Evolutionary conservation across 2,329 filamentous ascomycete genomes (phyloP).

Genomic region (Xylaria sp.): DNA sequence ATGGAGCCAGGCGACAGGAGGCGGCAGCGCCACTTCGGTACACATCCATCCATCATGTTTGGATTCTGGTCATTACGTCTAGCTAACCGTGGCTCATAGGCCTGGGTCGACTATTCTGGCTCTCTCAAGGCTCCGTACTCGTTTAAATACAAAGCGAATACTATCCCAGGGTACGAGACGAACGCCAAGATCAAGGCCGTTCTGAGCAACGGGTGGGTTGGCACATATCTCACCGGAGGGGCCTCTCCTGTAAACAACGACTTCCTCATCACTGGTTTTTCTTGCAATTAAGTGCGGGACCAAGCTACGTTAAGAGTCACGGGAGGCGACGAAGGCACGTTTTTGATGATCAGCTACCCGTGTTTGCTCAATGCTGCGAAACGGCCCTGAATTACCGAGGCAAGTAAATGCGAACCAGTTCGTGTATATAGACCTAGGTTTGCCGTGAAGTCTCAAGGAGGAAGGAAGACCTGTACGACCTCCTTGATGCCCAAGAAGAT

Average conservation of each 20-base stretch:
- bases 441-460: no score
- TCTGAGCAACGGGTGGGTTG: slow-evolving; percentile 17
- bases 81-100: slow-evolving; percentile 2
- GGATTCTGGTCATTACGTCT: neutral
- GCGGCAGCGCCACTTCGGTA: slow-evolving; percentile 7
- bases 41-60: neutral
- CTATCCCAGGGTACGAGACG: slow-evolving; percentile 19
- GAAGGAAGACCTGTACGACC: no score
- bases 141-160: slow-evolving; percentile 27
- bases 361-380: no score
- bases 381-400: no score
- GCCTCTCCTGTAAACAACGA: neutral
- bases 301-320: neutral
- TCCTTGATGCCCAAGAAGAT: no score
- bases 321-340: neutral
- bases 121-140: slow-evolving; percentile 13
- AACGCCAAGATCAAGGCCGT: slow-evolving; percentile 7
- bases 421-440: no score
- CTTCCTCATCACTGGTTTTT: slow-evolving; percentile 19
- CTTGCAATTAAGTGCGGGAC: neutral
- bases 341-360: neutral
- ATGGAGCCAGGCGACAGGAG: slow-evolving; percentile 13
- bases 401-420: no score
- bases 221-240: neutral
- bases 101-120: slow-evolving; percentile 16